Conservation (phyloP, 306 rosid genomes). For the Cucurbita pepo region DNA sequence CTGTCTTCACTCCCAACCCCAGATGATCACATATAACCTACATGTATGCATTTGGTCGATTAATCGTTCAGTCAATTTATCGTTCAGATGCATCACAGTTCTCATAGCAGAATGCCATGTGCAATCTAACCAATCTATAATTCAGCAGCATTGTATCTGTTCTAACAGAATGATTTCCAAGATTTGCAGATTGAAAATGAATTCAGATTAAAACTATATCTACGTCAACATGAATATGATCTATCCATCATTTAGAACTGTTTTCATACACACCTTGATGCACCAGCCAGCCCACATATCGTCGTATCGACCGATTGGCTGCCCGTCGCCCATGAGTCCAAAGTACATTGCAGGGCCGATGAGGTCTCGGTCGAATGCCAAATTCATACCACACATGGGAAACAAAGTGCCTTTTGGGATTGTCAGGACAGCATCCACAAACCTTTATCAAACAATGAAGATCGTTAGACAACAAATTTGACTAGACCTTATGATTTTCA, state of each 20-base stretch:
- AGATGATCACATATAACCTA: conserved; percentile 68
- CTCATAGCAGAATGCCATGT: background rate
- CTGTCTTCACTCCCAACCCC: conserved; percentile 82
- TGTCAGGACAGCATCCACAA: conserved; percentile 44
- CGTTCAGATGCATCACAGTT: background rate
- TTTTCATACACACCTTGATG: conserved; percentile 23
- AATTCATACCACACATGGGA: conserved; percentile 91
- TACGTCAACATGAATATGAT: background rate
- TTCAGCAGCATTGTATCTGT: background rate
- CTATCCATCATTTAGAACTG: background rate
- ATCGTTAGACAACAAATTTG: background rate
- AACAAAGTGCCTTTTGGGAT: conserved; percentile 47
- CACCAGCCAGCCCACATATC: conserved; percentile 99
- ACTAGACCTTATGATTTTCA: background rate
- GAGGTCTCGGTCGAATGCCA: conserved; percentile 79
- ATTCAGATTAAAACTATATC: background rate
- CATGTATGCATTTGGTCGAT: background rate
- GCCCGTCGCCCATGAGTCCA: conserved; percentile 94
- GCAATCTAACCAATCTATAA: background rate
- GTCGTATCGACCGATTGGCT: conserved; percentile 78
- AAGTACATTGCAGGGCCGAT: conserved; percentile 95
- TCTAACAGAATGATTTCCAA: background rate
- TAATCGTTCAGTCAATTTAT: background rate
- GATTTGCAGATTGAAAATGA: background rate
- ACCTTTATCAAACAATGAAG: conserved; percentile 11